A percentile compares a stretch with the other conserved stretches of the same genome.
Evolutionary conservation across 108 stramenopile genomes (phyloP).

Genomic region (Nannochloropsis gaditana): DNA sequence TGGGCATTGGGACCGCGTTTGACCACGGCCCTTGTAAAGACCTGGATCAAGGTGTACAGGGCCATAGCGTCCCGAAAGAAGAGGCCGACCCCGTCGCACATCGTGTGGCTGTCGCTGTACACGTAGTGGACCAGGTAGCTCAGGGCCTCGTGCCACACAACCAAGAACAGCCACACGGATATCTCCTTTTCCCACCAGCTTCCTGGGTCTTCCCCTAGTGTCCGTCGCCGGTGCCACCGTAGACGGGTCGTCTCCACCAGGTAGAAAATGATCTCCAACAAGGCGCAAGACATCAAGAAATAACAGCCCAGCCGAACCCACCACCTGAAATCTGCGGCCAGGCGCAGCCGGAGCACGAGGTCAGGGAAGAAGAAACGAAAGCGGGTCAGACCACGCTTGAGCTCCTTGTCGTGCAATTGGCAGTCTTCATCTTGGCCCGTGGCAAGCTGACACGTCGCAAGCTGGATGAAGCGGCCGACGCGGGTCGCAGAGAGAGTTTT

Average conservation of each 20-base stretch:
- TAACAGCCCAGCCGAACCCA: not conserved
- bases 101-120: not conserved
- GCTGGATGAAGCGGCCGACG: not conserved
- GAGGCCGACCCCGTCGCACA: not conserved
- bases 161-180: not conserved
- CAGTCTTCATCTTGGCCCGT: constrained; percentile 7
- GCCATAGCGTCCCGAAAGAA: not conserved
- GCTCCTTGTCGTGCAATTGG: not conserved
- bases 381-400: constrained; percentile 13
- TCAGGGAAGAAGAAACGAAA: not conserved
- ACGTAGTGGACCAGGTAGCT: not conserved
- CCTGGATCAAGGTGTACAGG: not conserved
- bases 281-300: not conserved
- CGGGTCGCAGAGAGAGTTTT: not conserved
- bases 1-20: not conserved
- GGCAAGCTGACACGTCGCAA: not conserved
- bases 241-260: not conserved
- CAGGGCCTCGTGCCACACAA: constrained; percentile 8
- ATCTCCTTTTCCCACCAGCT: not conserved
- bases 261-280: not conserved
- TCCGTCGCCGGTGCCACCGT: not conserved
- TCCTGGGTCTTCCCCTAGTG: not conserved
- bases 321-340: not conserved
- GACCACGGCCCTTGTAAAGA: not conserved
- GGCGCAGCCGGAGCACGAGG: not conserved